A percentile compares a stretch with the other conserved stretches of the same genome.
phyloP scores from a whole-genome alignment of 2,329 filamentous ascomycete genomes.

The Coniochaeta ligniaria region DNA sequence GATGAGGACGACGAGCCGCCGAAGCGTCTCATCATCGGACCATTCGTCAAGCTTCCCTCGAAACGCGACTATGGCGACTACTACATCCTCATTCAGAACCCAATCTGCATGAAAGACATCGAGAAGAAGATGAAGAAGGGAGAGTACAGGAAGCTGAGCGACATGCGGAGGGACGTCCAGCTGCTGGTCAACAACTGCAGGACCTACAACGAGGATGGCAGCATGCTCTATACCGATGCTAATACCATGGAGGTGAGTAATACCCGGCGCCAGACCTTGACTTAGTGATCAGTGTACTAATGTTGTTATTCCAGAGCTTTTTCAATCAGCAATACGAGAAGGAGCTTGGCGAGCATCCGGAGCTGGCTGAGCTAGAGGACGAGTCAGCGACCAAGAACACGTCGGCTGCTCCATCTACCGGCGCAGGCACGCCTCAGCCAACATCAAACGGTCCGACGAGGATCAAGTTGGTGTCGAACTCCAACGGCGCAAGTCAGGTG shows the following conservation, averaged over 20 bases:
- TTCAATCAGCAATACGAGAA: slow-evolving; percentile 48
- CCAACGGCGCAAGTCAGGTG: slow-evolving; percentile 29
- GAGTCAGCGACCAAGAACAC: slow-evolving; percentile 28
- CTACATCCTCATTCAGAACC: slow-evolving; percentile 84
- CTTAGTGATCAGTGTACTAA: not conserved
- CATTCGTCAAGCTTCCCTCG: slow-evolving; percentile 85
- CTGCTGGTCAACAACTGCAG: slow-evolving; percentile 85
- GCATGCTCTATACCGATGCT: slow-evolving; percentile 85
- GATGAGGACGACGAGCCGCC: slow-evolving; percentile 47
- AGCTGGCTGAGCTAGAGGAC: slow-evolving; percentile 49
- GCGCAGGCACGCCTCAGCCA: slow-evolving; percentile 58
- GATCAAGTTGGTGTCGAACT: slow-evolving; percentile 60
- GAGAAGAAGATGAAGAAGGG: slow-evolving; percentile 93
- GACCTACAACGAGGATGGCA: slow-evolving; percentile 95
- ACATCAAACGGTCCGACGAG: slow-evolving; percentile 46
- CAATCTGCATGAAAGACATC: slow-evolving; percentile 95
- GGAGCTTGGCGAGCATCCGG: slow-evolving; percentile 44
- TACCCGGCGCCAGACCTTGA: not conserved
- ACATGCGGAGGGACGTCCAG: slow-evolving; percentile 76
- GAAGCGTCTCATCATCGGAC: slow-evolving; percentile 81
- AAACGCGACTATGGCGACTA: slow-evolving; percentile 91
- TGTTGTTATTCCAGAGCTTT: slow-evolving; percentile 36
- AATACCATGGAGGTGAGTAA: slow-evolving; percentile 79
- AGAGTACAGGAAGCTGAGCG: slow-evolving; percentile 75
- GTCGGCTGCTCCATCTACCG: slow-evolving; percentile 45